Conservation (phyloP, 2,329 filamentous ascomycete species). For the Elsinoe perseae region DNA sequence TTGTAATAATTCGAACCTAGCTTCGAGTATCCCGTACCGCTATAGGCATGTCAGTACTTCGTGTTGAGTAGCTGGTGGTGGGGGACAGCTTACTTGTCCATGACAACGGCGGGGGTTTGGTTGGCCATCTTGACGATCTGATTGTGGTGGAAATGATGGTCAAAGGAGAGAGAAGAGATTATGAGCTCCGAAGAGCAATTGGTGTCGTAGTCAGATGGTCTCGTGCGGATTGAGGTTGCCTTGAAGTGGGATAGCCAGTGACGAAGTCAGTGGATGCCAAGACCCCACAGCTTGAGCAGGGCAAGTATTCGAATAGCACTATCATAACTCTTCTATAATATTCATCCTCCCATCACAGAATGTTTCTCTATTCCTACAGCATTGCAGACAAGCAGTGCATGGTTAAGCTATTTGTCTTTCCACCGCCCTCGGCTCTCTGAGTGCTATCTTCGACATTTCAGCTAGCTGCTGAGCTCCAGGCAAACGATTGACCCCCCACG, state of each 20-base stretch:
- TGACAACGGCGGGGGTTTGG: slow-evolving; percentile 99
- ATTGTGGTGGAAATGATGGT: background rate
- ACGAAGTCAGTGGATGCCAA: slow-evolving; percentile 9
- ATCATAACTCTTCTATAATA: too few relatives aligned
- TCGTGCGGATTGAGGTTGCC: slow-evolving; percentile 3
- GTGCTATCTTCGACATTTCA: too few relatives aligned
- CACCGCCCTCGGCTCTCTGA: too few relatives aligned
- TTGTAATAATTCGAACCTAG: slow-evolving; percentile 59
- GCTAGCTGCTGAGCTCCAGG: too few relatives aligned
- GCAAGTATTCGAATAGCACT: background rate
- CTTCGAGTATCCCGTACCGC: slow-evolving; percentile 99
- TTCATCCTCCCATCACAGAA: too few relatives aligned
- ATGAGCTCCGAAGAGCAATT: background rate
- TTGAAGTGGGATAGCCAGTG: slow-evolving; percentile 9
- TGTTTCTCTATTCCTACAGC: too few relatives aligned
- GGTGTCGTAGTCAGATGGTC: background rate
- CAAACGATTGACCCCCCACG: too few relatives aligned
- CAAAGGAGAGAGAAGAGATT: background rate
- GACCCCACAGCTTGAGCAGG: background rate
- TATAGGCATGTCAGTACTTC: slow-evolving; percentile 38
- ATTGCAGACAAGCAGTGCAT: too few relatives aligned
- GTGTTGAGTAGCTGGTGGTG: slow-evolving; percentile 17
- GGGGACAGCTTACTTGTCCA: slow-evolving; percentile 90
- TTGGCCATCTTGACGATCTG: slow-evolving; percentile 69
- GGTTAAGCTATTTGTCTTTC: too few relatives aligned